These are phyloP conservation scores for Colletotrichum sp. DNA, from an alignment of 2,329 filamentous ascomycete genomes.

Conservation along the genomic window DNA sequence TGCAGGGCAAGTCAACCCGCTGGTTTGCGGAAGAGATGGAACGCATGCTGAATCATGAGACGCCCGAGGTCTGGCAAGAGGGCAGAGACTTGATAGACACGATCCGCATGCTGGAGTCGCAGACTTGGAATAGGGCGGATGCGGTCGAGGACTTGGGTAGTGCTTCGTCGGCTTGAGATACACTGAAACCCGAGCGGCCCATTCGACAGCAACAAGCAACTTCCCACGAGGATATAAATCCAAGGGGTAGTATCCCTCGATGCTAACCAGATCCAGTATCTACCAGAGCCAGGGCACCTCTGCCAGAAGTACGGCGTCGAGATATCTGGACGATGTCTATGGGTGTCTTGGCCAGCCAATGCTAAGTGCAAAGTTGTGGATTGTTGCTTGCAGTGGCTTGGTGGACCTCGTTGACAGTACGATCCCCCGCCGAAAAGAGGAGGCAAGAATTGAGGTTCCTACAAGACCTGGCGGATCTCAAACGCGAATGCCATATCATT, in stretches of 20 bases:
- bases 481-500: background rate
- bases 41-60: background rate
- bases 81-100: background rate
- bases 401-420: background rate
- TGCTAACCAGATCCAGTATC: background rate
- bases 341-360: background rate
- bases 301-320: background rate
- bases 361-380: background rate
- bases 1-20: too few species aligned
- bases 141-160: constrained; percentile 74
- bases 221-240: background rate
- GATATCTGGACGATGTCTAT: background rate
- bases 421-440: background rate
- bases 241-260: background rate
- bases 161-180: constrained; percentile 23
- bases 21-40: background rate
- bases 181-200: background rate
- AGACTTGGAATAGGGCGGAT: constrained; percentile 75
- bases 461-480: background rate
- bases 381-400: background rate
- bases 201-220: background rate
- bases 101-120: constrained; percentile 69
- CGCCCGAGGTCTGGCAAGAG: background rate
- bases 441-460: background rate
- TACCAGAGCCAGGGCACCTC: background rate